phyloP scores from a whole-genome alignment of 2,329 filamentous ascomycete species.

The Hypoxylon sp. region DNA sequence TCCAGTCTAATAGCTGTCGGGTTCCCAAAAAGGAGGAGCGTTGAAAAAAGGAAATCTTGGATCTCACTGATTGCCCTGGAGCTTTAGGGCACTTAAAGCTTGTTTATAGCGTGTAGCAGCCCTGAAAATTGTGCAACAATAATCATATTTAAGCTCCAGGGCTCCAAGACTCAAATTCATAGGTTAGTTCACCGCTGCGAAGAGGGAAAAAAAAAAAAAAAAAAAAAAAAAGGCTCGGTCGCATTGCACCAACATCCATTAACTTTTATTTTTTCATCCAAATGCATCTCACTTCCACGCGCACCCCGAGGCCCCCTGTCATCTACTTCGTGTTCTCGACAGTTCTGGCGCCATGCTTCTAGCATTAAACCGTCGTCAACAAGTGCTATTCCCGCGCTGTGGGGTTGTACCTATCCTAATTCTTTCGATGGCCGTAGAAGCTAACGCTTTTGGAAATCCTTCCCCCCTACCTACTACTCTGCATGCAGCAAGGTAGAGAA shows the following conservation, averaged over 20 bases:
- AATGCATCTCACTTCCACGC: neutral
- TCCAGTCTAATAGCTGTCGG: no score
- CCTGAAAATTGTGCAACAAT: neutral
- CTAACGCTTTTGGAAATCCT: constrained; percentile 1
- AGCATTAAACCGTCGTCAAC: constrained; percentile 1
- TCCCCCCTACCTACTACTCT: constrained; percentile 14
- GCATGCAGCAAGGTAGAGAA: neutral
- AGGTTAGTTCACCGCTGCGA: constrained; percentile 24
- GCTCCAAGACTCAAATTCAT: constrained; percentile 20
- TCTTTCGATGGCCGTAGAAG: constrained; percentile 2
- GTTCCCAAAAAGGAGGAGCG: no score
- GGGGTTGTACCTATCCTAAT: neutral
- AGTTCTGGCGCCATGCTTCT: constrained; percentile 14
- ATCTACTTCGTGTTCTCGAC: constrained; percentile 27
- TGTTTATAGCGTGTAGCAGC: neutral
- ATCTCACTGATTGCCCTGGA: no score
- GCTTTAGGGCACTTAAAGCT: neutral
- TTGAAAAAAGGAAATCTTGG: no score
- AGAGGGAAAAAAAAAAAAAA: no score
- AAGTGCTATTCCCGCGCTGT: constrained; percentile 17
- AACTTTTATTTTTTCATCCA: neutral
- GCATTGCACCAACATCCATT: constrained; percentile 13
- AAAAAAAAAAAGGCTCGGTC: constrained; percentile 12
- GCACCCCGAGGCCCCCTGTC: no score
- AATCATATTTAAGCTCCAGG: constrained; percentile 1